Conservation (phyloP, 1,284 basidiomycete genomes). For the Pseudozyma hubeiensis region DNA sequence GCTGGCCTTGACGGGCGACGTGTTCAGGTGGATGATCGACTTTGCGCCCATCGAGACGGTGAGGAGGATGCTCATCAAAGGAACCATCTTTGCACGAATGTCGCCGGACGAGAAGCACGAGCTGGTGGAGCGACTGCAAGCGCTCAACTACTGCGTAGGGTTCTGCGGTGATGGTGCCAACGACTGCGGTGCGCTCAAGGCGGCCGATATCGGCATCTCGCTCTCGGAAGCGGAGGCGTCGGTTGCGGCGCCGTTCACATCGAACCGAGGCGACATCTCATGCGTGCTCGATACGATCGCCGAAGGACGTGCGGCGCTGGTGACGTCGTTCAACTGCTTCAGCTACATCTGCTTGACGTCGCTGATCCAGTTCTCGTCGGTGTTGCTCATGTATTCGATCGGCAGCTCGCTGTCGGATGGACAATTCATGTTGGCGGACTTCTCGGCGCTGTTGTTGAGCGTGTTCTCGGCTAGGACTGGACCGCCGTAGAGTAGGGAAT, state of each 20-base stretch:
- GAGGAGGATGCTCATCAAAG: slow-evolving; percentile 85
- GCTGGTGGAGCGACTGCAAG: slow-evolving; percentile 91
- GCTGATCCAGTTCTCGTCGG: slow-evolving; percentile 74
- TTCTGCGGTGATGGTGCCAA: slow-evolving; percentile 99
- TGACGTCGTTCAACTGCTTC: slow-evolving; percentile 99
- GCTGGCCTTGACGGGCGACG: slow-evolving; percentile 92
- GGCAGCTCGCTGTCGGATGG: slow-evolving; percentile 96
- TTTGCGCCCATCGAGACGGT: slow-evolving; percentile 84
- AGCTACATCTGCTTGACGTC: slow-evolving; percentile 81
- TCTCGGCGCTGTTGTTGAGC: slow-evolving; percentile 26
- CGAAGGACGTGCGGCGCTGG: slow-evolving; percentile 86
- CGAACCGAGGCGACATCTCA: slow-evolving; percentile 90
- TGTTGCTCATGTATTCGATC: slow-evolving; percentile 93
- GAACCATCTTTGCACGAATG: slow-evolving; percentile 97
- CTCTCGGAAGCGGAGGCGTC: slow-evolving; percentile 97
- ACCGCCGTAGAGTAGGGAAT: slow-evolving; percentile 20
- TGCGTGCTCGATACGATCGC: slow-evolving; percentile 97
- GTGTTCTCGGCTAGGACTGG: slow-evolving; percentile 41
- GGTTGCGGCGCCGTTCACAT: slow-evolving; percentile 98
- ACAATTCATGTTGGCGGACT: slow-evolving; percentile 77
- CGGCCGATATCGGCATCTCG: slow-evolving; percentile 96
- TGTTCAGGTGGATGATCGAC: slow-evolving; percentile 98
- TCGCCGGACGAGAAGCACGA: slow-evolving; percentile 99
- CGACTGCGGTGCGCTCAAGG: slow-evolving; percentile 97
- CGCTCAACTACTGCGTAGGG: slow-evolving; percentile 91